A percentile compares a stretch with the other conserved stretches of the same genome.
Evolutionary conservation across 805 yeast genomes (phyloP).

Genomic region (Wickerhamomyces hampshirensis): DNA sequence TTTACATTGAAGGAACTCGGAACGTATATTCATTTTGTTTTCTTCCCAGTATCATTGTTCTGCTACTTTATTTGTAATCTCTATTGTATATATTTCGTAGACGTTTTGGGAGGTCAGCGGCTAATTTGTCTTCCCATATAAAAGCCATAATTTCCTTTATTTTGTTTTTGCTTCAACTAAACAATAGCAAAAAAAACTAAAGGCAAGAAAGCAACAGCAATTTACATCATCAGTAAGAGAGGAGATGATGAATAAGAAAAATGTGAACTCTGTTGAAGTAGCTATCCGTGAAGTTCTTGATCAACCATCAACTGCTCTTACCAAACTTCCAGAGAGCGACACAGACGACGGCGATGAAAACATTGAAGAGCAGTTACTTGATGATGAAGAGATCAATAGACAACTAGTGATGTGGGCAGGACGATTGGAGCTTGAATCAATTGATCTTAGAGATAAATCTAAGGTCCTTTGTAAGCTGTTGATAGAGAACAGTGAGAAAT

Average conservation of each 20-base stretch:
- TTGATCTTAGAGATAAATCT: slow-evolving; percentile 34
- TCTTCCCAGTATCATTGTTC: too few species aligned
- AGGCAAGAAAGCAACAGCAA: not conserved
- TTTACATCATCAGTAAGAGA: not conserved
- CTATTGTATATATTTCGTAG: slow-evolving; percentile 4
- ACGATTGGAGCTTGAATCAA: slow-evolving; percentile 43
- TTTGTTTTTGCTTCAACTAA: too few species aligned
- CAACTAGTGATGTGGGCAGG: slow-evolving; percentile 46
- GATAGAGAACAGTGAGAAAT: slow-evolving; percentile 8
- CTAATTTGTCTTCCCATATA: slow-evolving; percentile 7
- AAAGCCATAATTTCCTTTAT: too few species aligned
- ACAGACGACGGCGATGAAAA: slow-evolving; percentile 9
- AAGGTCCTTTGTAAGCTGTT: slow-evolving; percentile 14
- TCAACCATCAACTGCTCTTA: too few species aligned
- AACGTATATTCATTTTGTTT: too few species aligned
- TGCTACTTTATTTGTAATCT: not conserved
- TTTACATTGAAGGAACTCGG: too few species aligned
- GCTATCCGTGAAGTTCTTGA: too few species aligned
- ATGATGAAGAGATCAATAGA: slow-evolving; percentile 26
- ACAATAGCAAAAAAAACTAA: too few species aligned
- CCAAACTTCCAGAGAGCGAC: slow-evolving; percentile 2
- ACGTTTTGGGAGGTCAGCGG: slow-evolving; percentile 8
- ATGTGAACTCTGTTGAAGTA: too few species aligned
- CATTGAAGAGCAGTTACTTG: not conserved
- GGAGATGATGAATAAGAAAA: not conserved